phyloP scores from a whole-genome alignment of 768 basidiomycete species.

The Lentinula edodes region DNA sequence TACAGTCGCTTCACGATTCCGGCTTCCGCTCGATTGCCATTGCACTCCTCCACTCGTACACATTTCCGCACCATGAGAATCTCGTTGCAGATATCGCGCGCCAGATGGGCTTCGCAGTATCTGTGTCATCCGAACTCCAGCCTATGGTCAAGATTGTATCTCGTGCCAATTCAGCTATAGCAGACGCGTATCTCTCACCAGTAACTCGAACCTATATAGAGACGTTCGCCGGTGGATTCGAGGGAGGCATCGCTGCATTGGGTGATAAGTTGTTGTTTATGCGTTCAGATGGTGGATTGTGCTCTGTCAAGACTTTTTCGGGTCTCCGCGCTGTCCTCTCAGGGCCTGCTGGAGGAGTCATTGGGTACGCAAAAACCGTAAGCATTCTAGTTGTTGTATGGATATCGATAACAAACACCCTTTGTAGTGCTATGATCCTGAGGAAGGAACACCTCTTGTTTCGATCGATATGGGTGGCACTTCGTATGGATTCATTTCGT shows the following conservation, averaged over 20 bases:
- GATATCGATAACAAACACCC: too few relatives aligned
- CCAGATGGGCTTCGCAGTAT: conserved; percentile 35
- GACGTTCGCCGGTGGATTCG: conserved; percentile 36
- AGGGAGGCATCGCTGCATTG: conserved; percentile 15
- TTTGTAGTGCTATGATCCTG: conserved; percentile 11
- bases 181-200: conserved; percentile 43
- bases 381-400: not conserved
- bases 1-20: conserved; percentile 28
- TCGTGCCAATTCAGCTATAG: conserved; percentile 32
- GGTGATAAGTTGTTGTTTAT: conserved; percentile 7
- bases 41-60: conserved; percentile 37
- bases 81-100: conserved; percentile 27
- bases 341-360: conserved; percentile 39
- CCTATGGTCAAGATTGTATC: conserved; percentile 34
- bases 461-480: conserved; percentile 16
- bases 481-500: not conserved
- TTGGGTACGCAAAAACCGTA: conserved; percentile 35
- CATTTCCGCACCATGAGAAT: conserved; percentile 35
- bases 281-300: conserved; percentile 3
- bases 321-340: conserved; percentile 36
- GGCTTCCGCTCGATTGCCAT: conserved; percentile 36
- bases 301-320: conserved; percentile 29
- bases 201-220: conserved; percentile 31
- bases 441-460: conserved; percentile 16
- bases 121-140: conserved; percentile 29